phyloP scores from a whole-genome alignment of 2,329 filamentous ascomycete species.

The Trichoderma sp. region DNA sequence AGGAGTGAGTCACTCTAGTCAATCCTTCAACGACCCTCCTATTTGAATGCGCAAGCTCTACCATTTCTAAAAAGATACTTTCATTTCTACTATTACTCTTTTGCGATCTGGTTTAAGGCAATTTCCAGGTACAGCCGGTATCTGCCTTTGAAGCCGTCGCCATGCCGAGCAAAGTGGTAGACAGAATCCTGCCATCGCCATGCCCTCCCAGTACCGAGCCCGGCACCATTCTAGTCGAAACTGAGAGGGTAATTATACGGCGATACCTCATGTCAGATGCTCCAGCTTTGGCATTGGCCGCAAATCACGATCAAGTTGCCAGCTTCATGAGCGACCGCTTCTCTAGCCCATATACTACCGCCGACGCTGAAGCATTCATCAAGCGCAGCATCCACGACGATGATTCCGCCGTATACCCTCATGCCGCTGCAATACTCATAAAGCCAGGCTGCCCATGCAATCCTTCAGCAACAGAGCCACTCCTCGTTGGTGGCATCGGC shows the following conservation, averaged over 20 bases:
- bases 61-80: not conserved
- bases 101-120: not conserved
- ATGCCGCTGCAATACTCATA: slow-evolving; percentile 38
- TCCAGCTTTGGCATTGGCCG: slow-evolving; percentile 34
- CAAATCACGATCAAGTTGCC: slow-evolving; percentile 42
- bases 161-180: not conserved
- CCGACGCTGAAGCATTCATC: slow-evolving; percentile 43
- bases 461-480: slow-evolving; percentile 26
- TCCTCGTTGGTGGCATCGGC: slow-evolving; percentile 45
- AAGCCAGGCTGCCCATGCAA: slow-evolving; percentile 33
- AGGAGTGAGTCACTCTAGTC: not conserved
- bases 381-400: slow-evolving; percentile 21
- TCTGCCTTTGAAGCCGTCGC: not conserved
- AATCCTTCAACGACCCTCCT: not conserved
- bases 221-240: slow-evolving; percentile 36
- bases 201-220: slow-evolving; percentile 29
- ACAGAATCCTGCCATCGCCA: slow-evolving; percentile 17
- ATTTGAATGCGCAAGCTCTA: not conserved
- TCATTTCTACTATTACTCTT: not conserved
- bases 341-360: slow-evolving; percentile 47
- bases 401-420: slow-evolving; percentile 31
- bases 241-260: slow-evolving; percentile 43
- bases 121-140: not conserved
- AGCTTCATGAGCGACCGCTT: slow-evolving; percentile 47
- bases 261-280: slow-evolving; percentile 44